phyloP scores from a whole-genome alignment of 228 moss, liverwort and hornwort species.

The Sphagnum fallax region DNA sequence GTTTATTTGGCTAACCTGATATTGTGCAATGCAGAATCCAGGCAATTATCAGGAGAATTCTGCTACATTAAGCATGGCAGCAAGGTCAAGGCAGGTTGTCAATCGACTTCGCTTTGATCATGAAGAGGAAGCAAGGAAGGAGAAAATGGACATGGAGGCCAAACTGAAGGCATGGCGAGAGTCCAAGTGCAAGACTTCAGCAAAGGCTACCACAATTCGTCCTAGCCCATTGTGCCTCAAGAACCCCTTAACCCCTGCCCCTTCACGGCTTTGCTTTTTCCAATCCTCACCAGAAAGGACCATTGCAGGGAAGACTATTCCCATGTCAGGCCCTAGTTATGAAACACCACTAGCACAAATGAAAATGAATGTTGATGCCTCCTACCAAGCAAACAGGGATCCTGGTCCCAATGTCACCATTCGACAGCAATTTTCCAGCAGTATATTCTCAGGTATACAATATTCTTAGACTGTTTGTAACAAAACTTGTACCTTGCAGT shows the following conservation, averaged over 20 bases:
- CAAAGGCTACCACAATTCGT: conserved; percentile 11
- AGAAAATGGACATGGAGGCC: conserved; percentile 20
- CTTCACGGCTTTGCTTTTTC: background rate
- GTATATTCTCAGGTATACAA: background rate
- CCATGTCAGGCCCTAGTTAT: conserved; percentile 2
- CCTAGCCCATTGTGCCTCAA: conserved; percentile 17
- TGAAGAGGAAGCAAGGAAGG: conserved; percentile 8
- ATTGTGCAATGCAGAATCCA: conserved; percentile 13
- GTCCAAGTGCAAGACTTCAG: conserved; percentile 27
- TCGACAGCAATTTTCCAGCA: background rate
- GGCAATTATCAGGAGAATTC: conserved; percentile 21
- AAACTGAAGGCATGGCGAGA: conserved; percentile 34
- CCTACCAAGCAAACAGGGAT: no score
- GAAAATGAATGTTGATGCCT: no score
- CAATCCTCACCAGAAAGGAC: conserved; percentile 16
- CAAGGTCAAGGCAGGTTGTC: conserved; percentile 24
- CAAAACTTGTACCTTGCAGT: no score
- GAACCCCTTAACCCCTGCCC: conserved; percentile 13
- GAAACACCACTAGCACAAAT: background rate
- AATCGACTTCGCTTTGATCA: conserved; percentile 6
- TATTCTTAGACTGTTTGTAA: background rate
- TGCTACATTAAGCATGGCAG: conserved; percentile 17
- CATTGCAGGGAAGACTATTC: conserved; percentile 4
- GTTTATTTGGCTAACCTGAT: no score
- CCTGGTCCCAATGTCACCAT: no score